Percentiles rank a stretch among this genome's conserved stretches.
phyloP scores from a whole-genome alignment of 768 basidiomycete genomes.

The Rhodotorula graminis region DNA sequence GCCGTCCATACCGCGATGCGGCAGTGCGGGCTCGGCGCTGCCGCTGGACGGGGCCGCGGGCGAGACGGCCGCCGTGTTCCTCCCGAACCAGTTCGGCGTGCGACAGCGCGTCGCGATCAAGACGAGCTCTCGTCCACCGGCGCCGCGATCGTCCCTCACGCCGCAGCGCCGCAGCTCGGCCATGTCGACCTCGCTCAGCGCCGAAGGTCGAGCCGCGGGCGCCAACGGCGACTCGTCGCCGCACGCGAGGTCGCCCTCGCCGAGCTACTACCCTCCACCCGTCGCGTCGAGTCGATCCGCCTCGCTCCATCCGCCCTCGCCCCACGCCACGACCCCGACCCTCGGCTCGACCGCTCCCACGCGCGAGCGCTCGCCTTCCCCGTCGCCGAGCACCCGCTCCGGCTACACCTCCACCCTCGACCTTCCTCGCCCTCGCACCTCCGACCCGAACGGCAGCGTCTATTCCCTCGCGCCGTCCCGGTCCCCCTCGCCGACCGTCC shows the following conservation, averaged over 20 bases:
- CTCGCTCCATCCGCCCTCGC: neutral
- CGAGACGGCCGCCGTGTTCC: neutral
- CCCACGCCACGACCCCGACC: neutral
- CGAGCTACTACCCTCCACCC: neutral
- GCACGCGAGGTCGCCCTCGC: too few species aligned
- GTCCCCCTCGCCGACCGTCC: neutral
- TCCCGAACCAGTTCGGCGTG: conserved; percentile 26
- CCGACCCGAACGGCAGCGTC: neutral
- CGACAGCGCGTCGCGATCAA: conserved; percentile 23
- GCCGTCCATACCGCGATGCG: too few species aligned
- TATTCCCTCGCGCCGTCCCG: neutral
- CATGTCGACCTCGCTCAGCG: neutral
- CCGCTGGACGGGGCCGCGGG: neutral
- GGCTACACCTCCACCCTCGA: conserved; percentile 7
- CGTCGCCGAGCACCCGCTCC: neutral
- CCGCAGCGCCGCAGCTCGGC: neutral
- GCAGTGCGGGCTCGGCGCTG: too few species aligned
- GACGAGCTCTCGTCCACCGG: conserved; percentile 11
- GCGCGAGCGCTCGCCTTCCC: neutral
- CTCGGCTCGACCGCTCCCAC: neutral
- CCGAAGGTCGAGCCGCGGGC: neutral
- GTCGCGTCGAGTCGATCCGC: neutral
- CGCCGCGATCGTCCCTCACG: neutral
- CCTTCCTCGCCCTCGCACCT: conserved; percentile 8
- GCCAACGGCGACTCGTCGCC: neutral